Evolutionary conservation across 352 stramenopile genomes (phyloP).

Genomic region (Pseudoperonospora humuli): DNA sequence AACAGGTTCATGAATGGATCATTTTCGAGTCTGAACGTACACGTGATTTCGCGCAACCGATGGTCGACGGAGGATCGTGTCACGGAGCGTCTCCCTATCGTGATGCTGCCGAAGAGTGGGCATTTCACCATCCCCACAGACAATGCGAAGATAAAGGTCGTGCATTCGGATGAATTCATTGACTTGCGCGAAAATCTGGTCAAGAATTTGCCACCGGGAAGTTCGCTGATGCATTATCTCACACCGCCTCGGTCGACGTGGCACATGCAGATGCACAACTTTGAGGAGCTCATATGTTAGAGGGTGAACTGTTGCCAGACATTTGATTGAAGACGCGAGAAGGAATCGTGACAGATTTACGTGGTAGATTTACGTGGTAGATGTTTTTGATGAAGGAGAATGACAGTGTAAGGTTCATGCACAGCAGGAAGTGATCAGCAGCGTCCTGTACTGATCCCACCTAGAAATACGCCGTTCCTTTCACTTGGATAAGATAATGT

Average conservation of each 20-base stretch:
- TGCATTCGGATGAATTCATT: slow-evolving; percentile 54
- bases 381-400: slow-evolving; percentile 1
- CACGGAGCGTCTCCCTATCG: slow-evolving; percentile 55
- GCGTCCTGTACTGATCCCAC: too few relatives aligned
- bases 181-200: slow-evolving; percentile 57
- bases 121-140: slow-evolving; percentile 60
- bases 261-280: slow-evolving; percentile 78
- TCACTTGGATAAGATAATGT: slow-evolving; percentile 27
- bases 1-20: slow-evolving; percentile 77
- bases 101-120: slow-evolving; percentile 59
- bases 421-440: slow-evolving; percentile 11
- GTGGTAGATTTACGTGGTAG: not conserved
- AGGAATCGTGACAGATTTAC: slow-evolving; percentile 6
- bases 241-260: slow-evolving; percentile 72
- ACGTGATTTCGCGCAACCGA: slow-evolving; percentile 62
- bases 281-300: slow-evolving; percentile 52
- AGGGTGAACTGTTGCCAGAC: not conserved
- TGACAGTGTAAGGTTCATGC: slow-evolving; percentile 2
- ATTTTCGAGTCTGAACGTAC: slow-evolving; percentile 66
- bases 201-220: slow-evolving; percentile 26
- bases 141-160: slow-evolving; percentile 71
- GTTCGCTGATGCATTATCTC: slow-evolving; percentile 34
- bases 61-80: slow-evolving; percentile 59
- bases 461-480: too few relatives aligned
- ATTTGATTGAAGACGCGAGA: not conserved